Percentiles rank a stretch among this genome's conserved stretches.
phyloP scores from a whole-genome alignment of 345 rosid species.

The Aquilaria yunnanensis region DNA sequence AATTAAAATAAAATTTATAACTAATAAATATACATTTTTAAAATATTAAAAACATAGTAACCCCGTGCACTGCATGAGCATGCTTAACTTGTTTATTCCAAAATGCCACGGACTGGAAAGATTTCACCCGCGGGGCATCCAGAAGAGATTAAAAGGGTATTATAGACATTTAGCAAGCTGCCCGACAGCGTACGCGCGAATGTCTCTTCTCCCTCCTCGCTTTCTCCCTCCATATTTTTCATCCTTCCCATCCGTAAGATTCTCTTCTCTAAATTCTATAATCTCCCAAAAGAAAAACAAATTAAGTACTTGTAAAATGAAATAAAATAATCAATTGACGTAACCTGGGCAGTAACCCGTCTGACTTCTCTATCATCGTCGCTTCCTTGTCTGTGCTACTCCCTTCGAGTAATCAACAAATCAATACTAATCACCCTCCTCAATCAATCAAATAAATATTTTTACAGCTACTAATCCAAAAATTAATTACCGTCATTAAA shows the following conservation, averaged over 20 bases:
- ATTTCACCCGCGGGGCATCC: too few species aligned
- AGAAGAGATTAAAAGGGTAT: background rate
- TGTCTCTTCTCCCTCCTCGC: background rate
- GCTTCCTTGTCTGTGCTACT: conserved; percentile 14
- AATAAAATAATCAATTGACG: background rate
- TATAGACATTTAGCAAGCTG: background rate
- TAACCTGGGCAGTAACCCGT: background rate
- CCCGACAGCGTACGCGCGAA: conserved; percentile 19
- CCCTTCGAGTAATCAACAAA: background rate
- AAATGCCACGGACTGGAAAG: too few species aligned
- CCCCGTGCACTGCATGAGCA: too few species aligned
- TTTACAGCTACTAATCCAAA: background rate
- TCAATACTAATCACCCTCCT: background rate
- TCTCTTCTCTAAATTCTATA: too few species aligned
- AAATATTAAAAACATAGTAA: too few species aligned
- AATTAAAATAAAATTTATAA: too few species aligned
- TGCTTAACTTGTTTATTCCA: too few species aligned
- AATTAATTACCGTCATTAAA: background rate
- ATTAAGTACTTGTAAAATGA: background rate
- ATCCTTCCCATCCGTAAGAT: too few species aligned
- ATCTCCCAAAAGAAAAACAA: background rate
- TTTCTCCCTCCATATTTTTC: background rate
- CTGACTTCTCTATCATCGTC: conserved; percentile 12
- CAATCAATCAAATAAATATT: too few species aligned
- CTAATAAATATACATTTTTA: too few species aligned